Evolutionary conservation across 129 eudicot species (phyloP), one percentile per base, ranked within the genome.

Genomic region (Mikania micrantha): DNA sequence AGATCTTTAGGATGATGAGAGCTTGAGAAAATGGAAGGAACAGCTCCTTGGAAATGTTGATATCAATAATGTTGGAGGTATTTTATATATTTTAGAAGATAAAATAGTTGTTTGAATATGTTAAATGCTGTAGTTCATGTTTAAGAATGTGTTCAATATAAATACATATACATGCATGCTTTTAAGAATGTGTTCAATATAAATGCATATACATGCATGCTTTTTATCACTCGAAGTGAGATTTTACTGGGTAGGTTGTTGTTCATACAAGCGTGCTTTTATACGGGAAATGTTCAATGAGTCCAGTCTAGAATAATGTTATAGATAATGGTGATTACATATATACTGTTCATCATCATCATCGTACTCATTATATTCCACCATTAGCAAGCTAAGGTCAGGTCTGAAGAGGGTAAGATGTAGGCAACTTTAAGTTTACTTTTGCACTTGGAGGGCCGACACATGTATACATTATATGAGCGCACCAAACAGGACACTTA

Each of bases 1-100:
- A 9, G 20, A 34, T 25, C 25, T 48, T 40, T 70, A 85, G 91
- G 91, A 85, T 80, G 91, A 85, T 77, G 91, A 85, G 76, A 85
- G 91, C 74, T 68, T 85, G 77, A 79, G 91, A 78, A 85, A 82
- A 69, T 85, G 91, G 91, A 85, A 85, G 83, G 88, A 85, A 50
- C 91, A 85, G 35, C 88, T 85, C 52, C 88, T 85, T 74, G 91
- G 91, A 22, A 83, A 79, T 58, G 88, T 85, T 72, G 88, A 85
- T 60, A 71, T 85, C n/a, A 82, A 77, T 72, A 50, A 78, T 74
- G 84, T 82, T 82, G 91, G 91, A 85, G 91, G 91, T 85, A 82
- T 60, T 61, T 17, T 21, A 59, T 10, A 57, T 54, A 22, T 12
- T 45, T n/a, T 44, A 13, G 29, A 29, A 29, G 53, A 7, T 25